Base-by-base conservation (phyloP, 1,139 yeast species). In the Pichia sp. region DNA sequence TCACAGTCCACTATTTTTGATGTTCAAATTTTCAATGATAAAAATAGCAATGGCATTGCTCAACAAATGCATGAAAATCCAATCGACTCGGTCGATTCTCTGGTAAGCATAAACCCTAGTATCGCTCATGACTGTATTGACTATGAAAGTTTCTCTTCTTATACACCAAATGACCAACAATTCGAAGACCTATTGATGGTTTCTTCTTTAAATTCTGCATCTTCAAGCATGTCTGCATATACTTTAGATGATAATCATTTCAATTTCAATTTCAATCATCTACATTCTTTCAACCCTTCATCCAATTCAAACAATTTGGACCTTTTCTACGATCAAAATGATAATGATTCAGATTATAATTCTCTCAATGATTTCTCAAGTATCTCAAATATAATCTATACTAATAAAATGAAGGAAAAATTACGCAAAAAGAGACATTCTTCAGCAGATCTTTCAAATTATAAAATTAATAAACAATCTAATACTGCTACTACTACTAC, bases 381-480 rank as follows among this genome's bases (percentile, higher is more conserved):
- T 15, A 31, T 42, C 12, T 44, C 43, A n/a, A 44, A 44, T 18
- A 44, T 44, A 3, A 39, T 44, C 8, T 42, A 44, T 21, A 42
- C 45, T 1, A 39, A 39, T 19, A 44, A 41, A 21, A 31, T 44
- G 20, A 44, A 44, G 20, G 45, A 44, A 17, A 39, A 44, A 34
- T 32, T 44, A 33, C 40, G 47, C 18, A 37, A 24, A 23, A 41
- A 43, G 31, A 40, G 40, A 38, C 20, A 38, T n/a, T 35, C 38
- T 11, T 40, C 44, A 4, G 11, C 21, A 4, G 46, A 42, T 10
- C 15, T 36, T 10, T 8, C 24, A 5, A 17, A 36, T 20, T 23
- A 15, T 11, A 18, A 30, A 30, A 11, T 30, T 11, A 30, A 30
- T 18, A 30, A 30, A 18, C 15, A 25, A 7, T 7, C 14, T n/a